A percentile compares a stretch with the other conserved stretches of the same genome.
These are phyloP conservation scores for Bromus sterilis DNA, from an alignment of 176 grass and related monocot species.

Conservation along the genomic window DNA sequence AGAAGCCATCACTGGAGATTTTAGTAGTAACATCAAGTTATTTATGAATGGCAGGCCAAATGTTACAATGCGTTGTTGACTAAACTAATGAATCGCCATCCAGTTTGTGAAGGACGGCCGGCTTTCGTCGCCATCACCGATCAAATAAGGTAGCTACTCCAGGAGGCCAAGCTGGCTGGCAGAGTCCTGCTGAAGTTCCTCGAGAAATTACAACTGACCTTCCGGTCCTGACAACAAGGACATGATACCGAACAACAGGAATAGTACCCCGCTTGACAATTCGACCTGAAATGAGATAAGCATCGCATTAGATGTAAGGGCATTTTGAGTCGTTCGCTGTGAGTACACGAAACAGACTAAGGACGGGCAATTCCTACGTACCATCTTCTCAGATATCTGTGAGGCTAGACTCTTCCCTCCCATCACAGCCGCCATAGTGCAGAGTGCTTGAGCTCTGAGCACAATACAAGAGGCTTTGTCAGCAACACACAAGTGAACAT, in stretches of 20 bases:
- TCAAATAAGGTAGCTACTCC: slow-evolving; percentile 15
- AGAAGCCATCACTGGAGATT: neutral
- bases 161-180: neutral
- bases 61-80: slow-evolving; percentile 27
- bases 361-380: neutral
- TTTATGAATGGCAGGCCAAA: slow-evolving; percentile 33
- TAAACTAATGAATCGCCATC: slow-evolving; percentile 45
- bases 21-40: slow-evolving; percentile 13
- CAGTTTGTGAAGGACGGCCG: neutral
- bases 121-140: slow-evolving; percentile 27
- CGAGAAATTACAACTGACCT: slow-evolving; percentile 22
- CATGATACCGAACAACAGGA: slow-evolving; percentile 79
- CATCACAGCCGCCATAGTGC: slow-evolving; percentile 88
- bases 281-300: slow-evolving; percentile 39
- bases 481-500: neutral
- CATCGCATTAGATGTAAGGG: neutral
- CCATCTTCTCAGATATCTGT: slow-evolving; percentile 99
- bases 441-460: slow-evolving; percentile 81
- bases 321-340: neutral
- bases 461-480: neutral
- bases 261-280: slow-evolving; percentile 73
- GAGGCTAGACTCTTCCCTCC: slow-evolving; percentile 95
- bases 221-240: slow-evolving; percentile 58
- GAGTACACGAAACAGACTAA: neutral
- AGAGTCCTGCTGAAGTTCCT: neutral